Percentiles rank a stretch among this genome's conserved stretches.
These are phyloP conservation scores for Venturia oleaginea DNA, from an alignment of 2,329 filamentous ascomycete species.

Conservation along the genomic window DNA sequence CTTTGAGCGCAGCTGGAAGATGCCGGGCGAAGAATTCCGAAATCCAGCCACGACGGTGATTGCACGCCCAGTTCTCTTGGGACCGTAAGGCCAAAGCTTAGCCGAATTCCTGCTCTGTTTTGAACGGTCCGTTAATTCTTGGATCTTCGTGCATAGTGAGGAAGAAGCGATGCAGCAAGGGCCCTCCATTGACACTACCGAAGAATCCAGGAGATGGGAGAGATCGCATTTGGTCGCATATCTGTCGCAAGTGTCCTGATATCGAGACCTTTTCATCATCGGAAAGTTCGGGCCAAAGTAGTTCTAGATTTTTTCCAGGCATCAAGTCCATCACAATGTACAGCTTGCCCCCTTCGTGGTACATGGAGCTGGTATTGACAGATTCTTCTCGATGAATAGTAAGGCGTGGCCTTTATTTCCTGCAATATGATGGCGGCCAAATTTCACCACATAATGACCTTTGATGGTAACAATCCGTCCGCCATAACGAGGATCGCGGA, in stretches of 20 bases:
- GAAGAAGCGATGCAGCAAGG: conserved; percentile 2
- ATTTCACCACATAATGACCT: conserved; percentile 7
- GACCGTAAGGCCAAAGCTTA: not conserved
- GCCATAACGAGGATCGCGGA: conserved; percentile 1
- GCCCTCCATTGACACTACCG: not conserved
- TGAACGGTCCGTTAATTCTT: not conserved
- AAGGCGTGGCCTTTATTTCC: conserved; percentile 8
- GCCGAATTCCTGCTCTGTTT: not conserved
- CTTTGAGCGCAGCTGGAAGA: conserved; percentile 1
- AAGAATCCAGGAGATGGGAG: not conserved
- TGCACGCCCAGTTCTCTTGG: not conserved
- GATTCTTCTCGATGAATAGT: conserved; percentile 9
- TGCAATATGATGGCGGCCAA: not conserved
- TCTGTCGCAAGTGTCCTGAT: not conserved
- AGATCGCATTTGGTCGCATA: not conserved
- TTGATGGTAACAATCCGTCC: conserved; percentile 3
- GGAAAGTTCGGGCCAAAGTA: conserved; percentile 1
- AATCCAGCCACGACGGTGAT: not conserved
- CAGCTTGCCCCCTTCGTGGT: not conserved
- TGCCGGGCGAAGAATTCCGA: conserved; percentile 3
- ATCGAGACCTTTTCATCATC: conserved; percentile 4
- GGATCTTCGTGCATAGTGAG: not conserved
- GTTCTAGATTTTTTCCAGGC: conserved; percentile 1
- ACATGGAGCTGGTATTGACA: conserved; percentile 6
- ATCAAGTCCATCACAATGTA: conserved; percentile 7